Percentiles rank a stretch among this genome's conserved stretches.
Conservation (phyloP, 2,329 filamentous ascomycete genomes). For the Paraphoma sp. region DNA sequence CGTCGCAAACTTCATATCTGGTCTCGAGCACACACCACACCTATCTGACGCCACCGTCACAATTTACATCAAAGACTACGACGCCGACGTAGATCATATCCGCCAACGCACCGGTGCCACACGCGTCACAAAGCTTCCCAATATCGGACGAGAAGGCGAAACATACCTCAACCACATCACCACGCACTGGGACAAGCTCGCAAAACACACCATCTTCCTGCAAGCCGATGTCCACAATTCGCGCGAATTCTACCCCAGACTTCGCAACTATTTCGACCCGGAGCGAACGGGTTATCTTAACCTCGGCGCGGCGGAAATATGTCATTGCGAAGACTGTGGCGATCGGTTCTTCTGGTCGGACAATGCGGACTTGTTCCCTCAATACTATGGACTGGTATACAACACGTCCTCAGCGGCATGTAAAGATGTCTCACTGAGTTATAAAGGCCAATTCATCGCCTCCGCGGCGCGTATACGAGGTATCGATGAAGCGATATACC, state of each 20-base stretch:
- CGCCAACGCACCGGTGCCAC: slow-evolving; percentile 29
- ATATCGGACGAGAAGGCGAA: slow-evolving; percentile 54
- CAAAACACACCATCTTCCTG: slow-evolving; percentile 56
- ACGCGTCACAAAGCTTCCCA: slow-evolving; percentile 38
- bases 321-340: slow-evolving; percentile 49
- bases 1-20: slow-evolving; percentile 28
- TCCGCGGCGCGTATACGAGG: slow-evolving; percentile 53
- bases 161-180: slow-evolving; percentile 58
- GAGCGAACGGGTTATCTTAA: slow-evolving; percentile 54
- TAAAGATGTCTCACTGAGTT: slow-evolving; percentile 49
- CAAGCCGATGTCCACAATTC: slow-evolving; percentile 54
- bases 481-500: slow-evolving; percentile 42
- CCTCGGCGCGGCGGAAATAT: slow-evolving; percentile 51
- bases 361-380: slow-evolving; percentile 45
- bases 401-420: slow-evolving; percentile 26
- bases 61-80: slow-evolving; percentile 43
- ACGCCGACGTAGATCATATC: slow-evolving; percentile 28
- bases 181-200: slow-evolving; percentile 51
- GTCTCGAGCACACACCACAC: slow-evolving; percentile 25
- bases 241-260: slow-evolving; percentile 43
- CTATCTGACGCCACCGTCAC: slow-evolving; percentile 27
- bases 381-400: slow-evolving; percentile 39
- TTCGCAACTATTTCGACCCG: slow-evolving; percentile 48
- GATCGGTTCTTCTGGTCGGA: slow-evolving; percentile 53
- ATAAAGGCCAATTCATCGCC: slow-evolving; percentile 57